Evolutionary conservation across 1,284 basidiomycete species (phyloP), one percentile per base, ranked within the genome.

Genomic region (Malassezia psittaci): DNA sequence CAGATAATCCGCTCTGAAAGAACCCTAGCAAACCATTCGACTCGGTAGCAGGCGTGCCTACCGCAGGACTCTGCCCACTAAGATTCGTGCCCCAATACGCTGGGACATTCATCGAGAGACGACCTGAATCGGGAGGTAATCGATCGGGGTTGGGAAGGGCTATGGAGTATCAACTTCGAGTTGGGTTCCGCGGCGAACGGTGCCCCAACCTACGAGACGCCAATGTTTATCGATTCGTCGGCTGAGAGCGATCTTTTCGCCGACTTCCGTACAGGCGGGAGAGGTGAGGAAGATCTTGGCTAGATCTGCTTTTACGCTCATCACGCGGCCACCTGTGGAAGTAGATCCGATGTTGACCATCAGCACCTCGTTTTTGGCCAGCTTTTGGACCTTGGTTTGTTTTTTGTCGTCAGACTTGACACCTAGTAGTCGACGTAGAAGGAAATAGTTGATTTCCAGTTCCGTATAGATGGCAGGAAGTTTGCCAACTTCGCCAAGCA

Each of bases 361-460:
- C 40, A 98, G 79, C 3, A 96, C 83, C 78, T 98, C 93, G 76
- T 87, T 87, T 78, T 94, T 94, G 52, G 84, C 82, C 46, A 96
- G 81, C 77, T 96, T 96, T 51, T 87, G 81, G 19, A 78, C 79
- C 77, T 90, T 96, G 46, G 93, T 94, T 76, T 93, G 88, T 77
- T 96, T 96, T 79, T 91, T 93, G 79, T 96, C 93, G 77, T 96
- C 91, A 29, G 88, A 90, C 77, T 93, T 91, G 65, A 96, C 94
- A 77, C 93, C 93, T n/a, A 98, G 82, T 59, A 98, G 78, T 63
- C 94, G 83, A 62, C 94, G 87, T 16, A 74, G 64, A 39, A 73
- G 35, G 45, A 69, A 74, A 60, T 71, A 74, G 71, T 83, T 87
- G 76, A 91, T 90, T 77, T 93, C 89, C 48, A 93, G 80, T 75